Evolutionary conservation across 768 basidiomycete species (phyloP), one percentile per base, ranked within the genome.

Genomic region (Mycena pura): DNA sequence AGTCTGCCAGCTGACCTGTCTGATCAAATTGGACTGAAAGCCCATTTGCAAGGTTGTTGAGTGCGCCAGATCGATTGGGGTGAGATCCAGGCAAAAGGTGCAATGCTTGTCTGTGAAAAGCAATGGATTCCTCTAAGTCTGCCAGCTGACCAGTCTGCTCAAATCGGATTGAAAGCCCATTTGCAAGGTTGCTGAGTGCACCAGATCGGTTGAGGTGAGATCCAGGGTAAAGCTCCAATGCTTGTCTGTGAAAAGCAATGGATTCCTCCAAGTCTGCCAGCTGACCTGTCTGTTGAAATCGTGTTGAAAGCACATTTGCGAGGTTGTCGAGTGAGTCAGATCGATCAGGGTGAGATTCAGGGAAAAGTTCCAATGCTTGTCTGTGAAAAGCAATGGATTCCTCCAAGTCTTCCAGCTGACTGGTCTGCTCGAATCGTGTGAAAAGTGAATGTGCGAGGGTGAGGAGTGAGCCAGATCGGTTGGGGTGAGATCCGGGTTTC

Each of bases 91-190:
- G 43, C 7, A 11, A 9, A 9, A 36, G 34, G 9, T 36, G 9
- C 34, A 36, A 36, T 36, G 34, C 34, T 36, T 36, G 34, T 36
- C 17, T 9, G 34, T 36, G 34, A 36, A 36, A 36, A 36, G 34
- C 17, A 36, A 53, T 21, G 22, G 36, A 22, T 28, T 52, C 40
- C 24, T 56, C 17, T n/a, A 48, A 25, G 21, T 48, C 46, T 34
- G 44, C 29, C 15, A 56, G 19, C 22, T 56, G 54, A 21, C 44
- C 54, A 10, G 38, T 56, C 54, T 47, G 54, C 44, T 34, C 40
- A 31, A 50, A 56, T 47, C 54, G 54, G 21, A 17, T 56, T 14
- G 15, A 47, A 56, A 56, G 54, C 14, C 24, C 54, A 56, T 44
- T 31, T 24, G 19, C 54, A 31, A 56, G 54, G 54, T 56, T 56